Evolutionary conservation across 495 filamentous ascomycete genomes (phyloP).

Genomic region (Penicillium canescens): DNA sequence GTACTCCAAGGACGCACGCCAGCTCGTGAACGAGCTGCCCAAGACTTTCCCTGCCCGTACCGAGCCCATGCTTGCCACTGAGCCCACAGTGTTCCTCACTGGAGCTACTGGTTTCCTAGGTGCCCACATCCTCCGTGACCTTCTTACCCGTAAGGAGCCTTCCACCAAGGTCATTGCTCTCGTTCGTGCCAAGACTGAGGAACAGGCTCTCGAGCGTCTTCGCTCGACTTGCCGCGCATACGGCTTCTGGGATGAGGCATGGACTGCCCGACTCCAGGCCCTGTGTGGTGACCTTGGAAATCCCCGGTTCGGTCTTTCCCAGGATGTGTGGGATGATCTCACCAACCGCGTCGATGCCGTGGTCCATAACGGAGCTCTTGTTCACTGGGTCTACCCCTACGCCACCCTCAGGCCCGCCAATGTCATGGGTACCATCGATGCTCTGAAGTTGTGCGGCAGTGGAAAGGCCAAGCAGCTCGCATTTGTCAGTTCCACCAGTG

Average conservation of each 20-base stretch:
- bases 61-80: constrained; percentile 26
- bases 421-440: constrained; percentile 77
- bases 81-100: constrained; percentile 74
- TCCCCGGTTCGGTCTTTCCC: constrained; percentile 68
- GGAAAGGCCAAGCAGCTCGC: constrained; percentile 79
- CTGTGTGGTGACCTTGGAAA: constrained; percentile 73
- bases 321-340: constrained; percentile 62
- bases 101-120: constrained; percentile 93
- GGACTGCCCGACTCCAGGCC: constrained; percentile 61
- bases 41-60: constrained; percentile 30
- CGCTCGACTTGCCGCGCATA: constrained; percentile 56
- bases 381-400: constrained; percentile 88
- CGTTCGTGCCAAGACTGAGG: constrained; percentile 65
- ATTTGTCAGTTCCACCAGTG: constrained; percentile 85
- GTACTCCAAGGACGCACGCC: constrained; percentile 67
- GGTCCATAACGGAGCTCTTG: constrained; percentile 87
- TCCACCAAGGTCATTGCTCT: constrained; percentile 70
- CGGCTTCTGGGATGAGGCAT: constrained; percentile 76
- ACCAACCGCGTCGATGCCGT: constrained; percentile 69
- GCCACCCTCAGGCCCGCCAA: constrained; percentile 74
- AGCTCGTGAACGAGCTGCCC: constrained; percentile 54
- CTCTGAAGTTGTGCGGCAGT: constrained; percentile 69
- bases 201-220: constrained; percentile 52
- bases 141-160: constrained; percentile 61
- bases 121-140: constrained; percentile 73